These are phyloP conservation scores for Yamadazyma mexicana DNA, from an alignment of 1,139 yeast genomes.

Conservation along the genomic window DNA sequence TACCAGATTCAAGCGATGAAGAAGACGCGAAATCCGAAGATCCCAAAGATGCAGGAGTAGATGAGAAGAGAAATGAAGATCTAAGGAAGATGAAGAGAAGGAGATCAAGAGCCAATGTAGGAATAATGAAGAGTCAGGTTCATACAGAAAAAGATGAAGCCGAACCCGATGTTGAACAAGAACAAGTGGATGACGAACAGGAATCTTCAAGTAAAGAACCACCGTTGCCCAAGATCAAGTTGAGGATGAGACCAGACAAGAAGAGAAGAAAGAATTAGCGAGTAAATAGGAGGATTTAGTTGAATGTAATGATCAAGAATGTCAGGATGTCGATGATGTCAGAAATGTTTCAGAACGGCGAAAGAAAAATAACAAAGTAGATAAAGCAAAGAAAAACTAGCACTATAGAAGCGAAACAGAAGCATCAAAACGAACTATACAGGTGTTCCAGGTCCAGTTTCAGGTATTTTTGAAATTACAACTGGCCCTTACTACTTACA, in stretches of 20 bases:
- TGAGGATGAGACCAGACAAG: conserved; percentile 19
- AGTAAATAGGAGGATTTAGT: not conserved
- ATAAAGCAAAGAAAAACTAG: too few relatives aligned
- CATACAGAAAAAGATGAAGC: not conserved
- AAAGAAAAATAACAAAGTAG: too few relatives aligned
- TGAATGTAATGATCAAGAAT: too few relatives aligned
- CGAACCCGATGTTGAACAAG: not conserved
- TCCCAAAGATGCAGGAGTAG: not conserved
- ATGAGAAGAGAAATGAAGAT: conserved; percentile 2
- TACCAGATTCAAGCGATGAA: conserved; percentile 23
- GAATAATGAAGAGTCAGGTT: conserved; percentile 6
- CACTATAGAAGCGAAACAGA: too few relatives aligned
- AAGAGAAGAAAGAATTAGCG: conserved; percentile 9
- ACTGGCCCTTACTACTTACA: too few relatives aligned
- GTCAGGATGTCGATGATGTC: too few relatives aligned
- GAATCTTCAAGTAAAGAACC: conserved; percentile 5
- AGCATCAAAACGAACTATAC: too few relatives aligned
- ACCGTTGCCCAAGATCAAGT: conserved; percentile 20
- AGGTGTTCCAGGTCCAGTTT: too few relatives aligned
- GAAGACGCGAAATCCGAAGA: conserved; percentile 16
- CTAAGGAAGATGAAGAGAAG: conserved; percentile 23
- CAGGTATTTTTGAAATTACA: too few relatives aligned
- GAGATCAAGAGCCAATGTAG: conserved; percentile 28
- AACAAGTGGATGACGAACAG: not conserved
- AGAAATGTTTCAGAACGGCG: too few relatives aligned